phyloP scores from a whole-genome alignment of 75 land plant genomes.

The Cupressus sempervirens region DNA sequence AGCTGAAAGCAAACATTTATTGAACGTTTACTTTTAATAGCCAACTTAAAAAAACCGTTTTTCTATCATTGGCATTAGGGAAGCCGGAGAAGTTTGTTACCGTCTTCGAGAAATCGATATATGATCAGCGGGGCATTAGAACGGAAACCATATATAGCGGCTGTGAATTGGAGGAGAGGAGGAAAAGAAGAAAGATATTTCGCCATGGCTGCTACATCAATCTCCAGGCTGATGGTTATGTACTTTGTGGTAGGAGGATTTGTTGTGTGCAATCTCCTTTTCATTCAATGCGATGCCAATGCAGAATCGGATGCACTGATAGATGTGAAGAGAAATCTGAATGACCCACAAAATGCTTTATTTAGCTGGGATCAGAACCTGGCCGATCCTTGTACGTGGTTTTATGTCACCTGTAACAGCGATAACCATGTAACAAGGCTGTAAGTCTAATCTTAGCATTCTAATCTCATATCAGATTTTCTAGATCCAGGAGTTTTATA shows the following conservation, averaged over 20 bases:
- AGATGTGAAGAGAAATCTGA: slow-evolving; percentile 47
- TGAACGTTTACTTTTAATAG: too few relatives aligned
- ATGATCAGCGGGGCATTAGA: too few relatives aligned
- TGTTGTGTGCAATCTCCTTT: background rate
- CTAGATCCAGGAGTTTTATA: background rate
- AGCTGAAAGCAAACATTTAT: too few relatives aligned
- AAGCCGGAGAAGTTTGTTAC: background rate
- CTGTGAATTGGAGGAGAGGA: too few relatives aligned
- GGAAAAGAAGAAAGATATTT: background rate
- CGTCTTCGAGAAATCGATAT: too few relatives aligned
- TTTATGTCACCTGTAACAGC: slow-evolving; percentile 79
- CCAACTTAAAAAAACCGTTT: too few relatives aligned
- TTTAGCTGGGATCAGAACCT: slow-evolving; percentile 93
- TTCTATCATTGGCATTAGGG: too few relatives aligned
- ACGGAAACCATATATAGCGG: too few relatives aligned
- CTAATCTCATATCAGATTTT: background rate
- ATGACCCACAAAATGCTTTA: slow-evolving; percentile 70
- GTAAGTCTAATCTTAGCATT: background rate
- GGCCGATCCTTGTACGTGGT: slow-evolving; percentile 93
- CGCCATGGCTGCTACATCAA: too few relatives aligned
- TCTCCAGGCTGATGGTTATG: too few relatives aligned
- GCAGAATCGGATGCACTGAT: slow-evolving; percentile 61
- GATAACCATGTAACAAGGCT: slow-evolving; percentile 46
- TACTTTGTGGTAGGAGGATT: background rate
- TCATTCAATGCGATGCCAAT: background rate